A percentile compares a stretch with the other conserved stretches of the same genome.
phyloP scores from a whole-genome alignment of 2,329 filamentous ascomycete species.

The Colletotrichum trifolii region DNA sequence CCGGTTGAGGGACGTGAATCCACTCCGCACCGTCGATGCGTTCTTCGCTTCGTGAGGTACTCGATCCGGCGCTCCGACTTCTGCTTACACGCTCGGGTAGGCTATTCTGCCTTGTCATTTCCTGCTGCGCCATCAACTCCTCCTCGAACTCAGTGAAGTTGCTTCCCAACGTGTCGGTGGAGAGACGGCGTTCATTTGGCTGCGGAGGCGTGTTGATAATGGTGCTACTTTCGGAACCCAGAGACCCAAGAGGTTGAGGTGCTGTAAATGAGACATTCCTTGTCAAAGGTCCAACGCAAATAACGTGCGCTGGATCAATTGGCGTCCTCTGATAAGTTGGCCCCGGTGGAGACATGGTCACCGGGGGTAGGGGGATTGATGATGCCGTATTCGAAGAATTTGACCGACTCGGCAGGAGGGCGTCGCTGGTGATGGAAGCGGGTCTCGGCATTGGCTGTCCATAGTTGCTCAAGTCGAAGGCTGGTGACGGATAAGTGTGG shows the following conservation, averaged over 20 bases:
- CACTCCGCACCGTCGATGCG: constrained; percentile 60
- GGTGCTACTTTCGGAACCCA: constrained; percentile 41
- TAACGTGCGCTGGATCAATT: constrained; percentile 63
- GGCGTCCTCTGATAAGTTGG: constrained; percentile 57
- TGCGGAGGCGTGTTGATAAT: constrained; percentile 27
- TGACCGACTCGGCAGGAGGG: constrained; percentile 43
- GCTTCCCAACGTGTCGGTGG: constrained; percentile 63
- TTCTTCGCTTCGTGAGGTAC: constrained; percentile 46
- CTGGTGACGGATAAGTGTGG: constrained; percentile 35
- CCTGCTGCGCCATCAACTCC: constrained; percentile 43
- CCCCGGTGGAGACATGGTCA: constrained; percentile 43
- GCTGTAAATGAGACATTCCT: constrained; percentile 56
- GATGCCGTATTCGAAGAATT: constrained; percentile 41
- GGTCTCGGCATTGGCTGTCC: constrained; percentile 14
- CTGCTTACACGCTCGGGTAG: constrained; percentile 27
- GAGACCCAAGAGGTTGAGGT: constrained; percentile 41
- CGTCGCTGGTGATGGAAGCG: constrained; percentile 39
- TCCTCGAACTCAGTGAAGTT: constrained; percentile 68
- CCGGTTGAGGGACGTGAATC: constrained; percentile 63
- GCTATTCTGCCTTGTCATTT: constrained; percentile 42
- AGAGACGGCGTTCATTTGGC: constrained; percentile 31
- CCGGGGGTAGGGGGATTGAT: constrained; percentile 38
- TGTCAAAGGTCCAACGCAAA: constrained; percentile 67
- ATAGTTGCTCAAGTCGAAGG: constrained; percentile 41
- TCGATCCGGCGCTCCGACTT: constrained; percentile 39